Conservation (phyloP, 352 stramenopile genomes). For the Globisporangium megalacanthum region DNA sequence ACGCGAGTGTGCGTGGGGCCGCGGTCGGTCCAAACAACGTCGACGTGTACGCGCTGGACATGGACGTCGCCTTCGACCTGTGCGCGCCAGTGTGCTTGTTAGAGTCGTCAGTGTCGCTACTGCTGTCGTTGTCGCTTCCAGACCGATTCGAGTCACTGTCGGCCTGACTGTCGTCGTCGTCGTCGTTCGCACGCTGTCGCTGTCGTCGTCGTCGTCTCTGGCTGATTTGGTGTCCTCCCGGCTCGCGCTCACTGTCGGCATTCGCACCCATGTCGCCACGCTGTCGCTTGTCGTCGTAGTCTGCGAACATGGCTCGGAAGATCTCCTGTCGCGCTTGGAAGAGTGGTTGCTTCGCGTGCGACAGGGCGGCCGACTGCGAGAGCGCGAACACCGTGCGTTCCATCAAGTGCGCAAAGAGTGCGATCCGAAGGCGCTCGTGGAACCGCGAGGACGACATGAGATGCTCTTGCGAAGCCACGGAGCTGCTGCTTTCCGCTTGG, state of each 20-base stretch:
- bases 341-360: conserved; percentile 20
- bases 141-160: background rate
- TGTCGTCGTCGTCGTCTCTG: conserved; percentile 5
- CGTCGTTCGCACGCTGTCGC: background rate
- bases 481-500: background rate
- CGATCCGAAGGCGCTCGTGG: conserved; percentile 32
- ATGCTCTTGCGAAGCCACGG: background rate
- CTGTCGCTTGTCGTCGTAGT: conserved; percentile 25
- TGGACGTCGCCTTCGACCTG: background rate
- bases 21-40: conserved; percentile 8
- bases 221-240: background rate
- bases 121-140: background rate
- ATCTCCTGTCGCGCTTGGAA: conserved; percentile 35
- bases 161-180: background rate
- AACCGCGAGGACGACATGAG: conserved; percentile 19
- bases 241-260: conserved; percentile 8
- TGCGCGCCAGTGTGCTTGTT: background rate
- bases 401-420: conserved; percentile 39
- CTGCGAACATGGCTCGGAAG: conserved; percentile 36
- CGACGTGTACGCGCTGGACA: background rate
- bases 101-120: background rate
- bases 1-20: conserved; percentile 27
- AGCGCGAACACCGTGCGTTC: conserved; percentile 34
- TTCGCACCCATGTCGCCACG: no score
- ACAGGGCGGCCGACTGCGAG: conserved; percentile 23